Evolutionary conservation across 345 rosid species (phyloP), one percentile per base, ranked within the genome.

Genomic region (Acer yangbiense): DNA sequence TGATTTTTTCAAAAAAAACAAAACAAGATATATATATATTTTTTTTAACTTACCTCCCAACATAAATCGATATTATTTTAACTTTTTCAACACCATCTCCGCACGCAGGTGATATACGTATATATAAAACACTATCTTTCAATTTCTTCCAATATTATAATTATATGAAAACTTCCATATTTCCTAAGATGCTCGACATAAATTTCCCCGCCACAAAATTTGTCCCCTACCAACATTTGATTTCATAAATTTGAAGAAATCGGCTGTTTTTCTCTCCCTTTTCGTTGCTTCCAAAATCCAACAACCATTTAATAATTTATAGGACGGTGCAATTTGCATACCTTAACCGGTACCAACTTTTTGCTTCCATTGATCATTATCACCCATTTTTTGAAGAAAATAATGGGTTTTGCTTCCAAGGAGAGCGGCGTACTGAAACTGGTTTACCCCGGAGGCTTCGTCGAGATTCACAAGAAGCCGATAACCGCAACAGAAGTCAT

Each of bases 401-500:
- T 44, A 52, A 82, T 69, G 83, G 75, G 32, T 64, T 58, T 68
- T 0, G 65, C 72, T 9, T 71, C 27, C 16, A 23, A 27, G 67
- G 79, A 73, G 48, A 66, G 13, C 9, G 52, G 71, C 14, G 32
- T 80, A 23, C 76, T 88, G 74, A 84, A 88, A 76, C 87, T 84
- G 61, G 88, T 86, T 52, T 83, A 83, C 75, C 88, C 84, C 4
- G 80, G 86, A 60, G 78, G 91, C 39, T 25, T 76, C 6, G 71
- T 68, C 27, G 83, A 88, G 81, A 72, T 32, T 46, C 80, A 77
- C 48, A 57, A 54, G 78, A 76, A 62, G 9, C 83, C 88, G 1
- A 74, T 81, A 25, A 73, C 83, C 4, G 88, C 89, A 20, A 75
- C 76, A 58, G 84, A 86, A n/a, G 71, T 86, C 55, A 86, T 88